Conservation (phyloP, 116 monocot genomes). For the Papilionanthe hybrid region DNA sequence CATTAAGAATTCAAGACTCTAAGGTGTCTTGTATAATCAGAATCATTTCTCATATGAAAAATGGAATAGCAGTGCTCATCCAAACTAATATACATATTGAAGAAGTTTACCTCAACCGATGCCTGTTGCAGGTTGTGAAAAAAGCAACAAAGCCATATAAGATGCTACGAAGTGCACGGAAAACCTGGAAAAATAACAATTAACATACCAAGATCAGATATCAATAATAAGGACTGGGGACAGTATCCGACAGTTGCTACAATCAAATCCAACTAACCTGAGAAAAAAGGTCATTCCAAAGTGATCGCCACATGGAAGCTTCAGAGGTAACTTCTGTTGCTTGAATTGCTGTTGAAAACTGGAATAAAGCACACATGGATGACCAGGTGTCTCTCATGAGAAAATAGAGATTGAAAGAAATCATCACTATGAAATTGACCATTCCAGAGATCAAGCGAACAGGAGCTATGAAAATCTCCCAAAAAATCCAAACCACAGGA, state of each 20-base stretch:
- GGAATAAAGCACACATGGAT: slow-evolving; percentile 43
- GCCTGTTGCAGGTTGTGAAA: slow-evolving; percentile 79
- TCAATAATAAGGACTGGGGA: not conserved
- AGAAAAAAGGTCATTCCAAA: slow-evolving; percentile 90
- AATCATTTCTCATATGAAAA: not conserved
- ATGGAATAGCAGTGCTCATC: not conserved
- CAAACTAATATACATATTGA: not conserved
- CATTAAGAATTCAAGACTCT: not conserved
- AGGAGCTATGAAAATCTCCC: slow-evolving; percentile 60
- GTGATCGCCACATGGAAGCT: slow-evolving; percentile 76
- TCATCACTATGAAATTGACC: slow-evolving; percentile 31
- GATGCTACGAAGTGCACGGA: slow-evolving; percentile 78
- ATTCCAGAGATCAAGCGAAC: slow-evolving; percentile 42
- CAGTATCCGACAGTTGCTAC: not conserved
- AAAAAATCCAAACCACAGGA: slow-evolving; percentile 57
- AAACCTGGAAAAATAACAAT: slow-evolving; percentile 46
- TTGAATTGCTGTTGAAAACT: slow-evolving; percentile 56
- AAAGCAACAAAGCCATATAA: slow-evolving; percentile 91
- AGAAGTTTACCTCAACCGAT: slow-evolving; percentile 71
- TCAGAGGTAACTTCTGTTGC: slow-evolving; percentile 46
- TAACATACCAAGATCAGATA: not conserved
- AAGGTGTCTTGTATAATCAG: not conserved
- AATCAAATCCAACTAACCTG: slow-evolving; percentile 45
- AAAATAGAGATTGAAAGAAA: slow-evolving; percentile 34
- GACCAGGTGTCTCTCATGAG: slow-evolving; percentile 51